phyloP scores from a whole-genome alignment of 2,329 filamentous ascomycete genomes.

The Chlorencoelia australis region DNA sequence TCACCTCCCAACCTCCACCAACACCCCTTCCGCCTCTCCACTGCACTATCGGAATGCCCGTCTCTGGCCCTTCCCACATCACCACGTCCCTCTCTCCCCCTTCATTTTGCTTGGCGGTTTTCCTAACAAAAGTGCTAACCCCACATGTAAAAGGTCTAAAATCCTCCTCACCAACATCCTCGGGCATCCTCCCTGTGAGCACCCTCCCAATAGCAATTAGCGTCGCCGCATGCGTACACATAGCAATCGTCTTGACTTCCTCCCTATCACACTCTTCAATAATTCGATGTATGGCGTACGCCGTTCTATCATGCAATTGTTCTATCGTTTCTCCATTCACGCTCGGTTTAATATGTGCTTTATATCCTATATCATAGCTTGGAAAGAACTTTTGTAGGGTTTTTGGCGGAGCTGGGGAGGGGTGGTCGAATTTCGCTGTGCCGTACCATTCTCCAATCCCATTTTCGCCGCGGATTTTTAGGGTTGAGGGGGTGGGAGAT shows the following conservation, averaged over 20 bases:
- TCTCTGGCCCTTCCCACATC: slow-evolving; percentile 30
- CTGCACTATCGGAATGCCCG: slow-evolving; percentile 30
- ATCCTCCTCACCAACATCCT: slow-evolving; percentile 62
- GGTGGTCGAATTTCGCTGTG: slow-evolving; percentile 74
- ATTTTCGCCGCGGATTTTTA: slow-evolving; percentile 43
- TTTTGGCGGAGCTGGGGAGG: slow-evolving; percentile 56
- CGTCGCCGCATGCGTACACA: slow-evolving; percentile 84
- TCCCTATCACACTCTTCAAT: slow-evolving; percentile 64
- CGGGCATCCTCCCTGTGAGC: slow-evolving; percentile 69
- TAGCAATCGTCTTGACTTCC: slow-evolving; percentile 58
- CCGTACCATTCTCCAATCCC: slow-evolving; percentile 85
- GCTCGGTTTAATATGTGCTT: slow-evolving; percentile 55
- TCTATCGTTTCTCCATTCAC: slow-evolving; percentile 68
- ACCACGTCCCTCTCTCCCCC: slow-evolving; percentile 26
- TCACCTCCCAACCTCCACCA: slow-evolving; percentile 70
- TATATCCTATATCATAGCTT: slow-evolving; percentile 45
- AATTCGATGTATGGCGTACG: slow-evolving; percentile 57
- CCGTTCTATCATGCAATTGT: slow-evolving; percentile 71
- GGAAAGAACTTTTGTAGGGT: slow-evolving; percentile 61
- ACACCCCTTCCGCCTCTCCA: slow-evolving; percentile 55
- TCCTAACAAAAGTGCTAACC: slow-evolving; percentile 56
- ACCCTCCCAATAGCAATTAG: slow-evolving; percentile 79
- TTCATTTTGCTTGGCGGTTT: slow-evolving; percentile 28
- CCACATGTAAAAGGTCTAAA: slow-evolving; percentile 80
- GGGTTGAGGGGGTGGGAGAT: slow-evolving; percentile 14